Evolutionary conservation across 352 stramenopile genomes (phyloP).

Genomic region (Globisporangium splendens): DNA sequence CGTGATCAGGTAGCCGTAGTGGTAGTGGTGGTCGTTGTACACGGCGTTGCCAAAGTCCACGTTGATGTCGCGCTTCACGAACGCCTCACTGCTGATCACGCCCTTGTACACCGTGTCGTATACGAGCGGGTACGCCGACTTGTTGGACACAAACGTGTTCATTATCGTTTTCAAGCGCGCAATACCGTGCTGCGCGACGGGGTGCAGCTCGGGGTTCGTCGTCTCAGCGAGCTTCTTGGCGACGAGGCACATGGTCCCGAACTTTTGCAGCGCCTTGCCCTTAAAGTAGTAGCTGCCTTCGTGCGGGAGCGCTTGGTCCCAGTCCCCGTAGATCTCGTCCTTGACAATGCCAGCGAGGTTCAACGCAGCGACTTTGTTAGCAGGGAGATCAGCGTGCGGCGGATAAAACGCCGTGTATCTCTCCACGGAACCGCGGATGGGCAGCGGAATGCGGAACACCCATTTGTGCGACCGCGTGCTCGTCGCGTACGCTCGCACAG

Average conservation of each 20-base stretch:
- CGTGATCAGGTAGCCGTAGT: slow-evolving; percentile 67
- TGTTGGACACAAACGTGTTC: slow-evolving; percentile 37
- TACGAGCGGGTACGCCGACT: slow-evolving; percentile 47
- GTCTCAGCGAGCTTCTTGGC: slow-evolving; percentile 54
- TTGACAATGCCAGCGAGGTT: slow-evolving; percentile 40
- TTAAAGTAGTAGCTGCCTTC: slow-evolving; percentile 87
- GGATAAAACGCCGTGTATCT: slow-evolving; percentile 51
- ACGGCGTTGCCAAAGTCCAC: slow-evolving; percentile 69
- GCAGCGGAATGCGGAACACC: slow-evolving; percentile 41
- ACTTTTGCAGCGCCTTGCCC: slow-evolving; percentile 76
- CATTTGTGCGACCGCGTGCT: slow-evolving; percentile 22
- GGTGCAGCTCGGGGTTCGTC: slow-evolving; percentile 43
- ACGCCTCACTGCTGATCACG: slow-evolving; percentile 54
- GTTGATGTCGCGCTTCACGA: slow-evolving; percentile 59
- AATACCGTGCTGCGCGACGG: slow-evolving; percentile 43
- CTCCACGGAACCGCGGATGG: slow-evolving; percentile 38
- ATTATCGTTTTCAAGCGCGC: slow-evolving; percentile 44
- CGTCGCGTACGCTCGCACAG: slow-evolving; percentile 53
- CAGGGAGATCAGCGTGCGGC: slow-evolving; percentile 23
- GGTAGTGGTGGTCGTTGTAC: slow-evolving; percentile 78
- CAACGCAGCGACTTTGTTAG: slow-evolving; percentile 29
- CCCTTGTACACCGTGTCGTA: slow-evolving; percentile 73
- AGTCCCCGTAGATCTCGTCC: slow-evolving; percentile 70
- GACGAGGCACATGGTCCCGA: slow-evolving; percentile 73
- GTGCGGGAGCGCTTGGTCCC: slow-evolving; percentile 39